phyloP scores from a whole-genome alignment of 2,329 filamentous ascomycete genomes.

The Juglanconis juglandina region DNA sequence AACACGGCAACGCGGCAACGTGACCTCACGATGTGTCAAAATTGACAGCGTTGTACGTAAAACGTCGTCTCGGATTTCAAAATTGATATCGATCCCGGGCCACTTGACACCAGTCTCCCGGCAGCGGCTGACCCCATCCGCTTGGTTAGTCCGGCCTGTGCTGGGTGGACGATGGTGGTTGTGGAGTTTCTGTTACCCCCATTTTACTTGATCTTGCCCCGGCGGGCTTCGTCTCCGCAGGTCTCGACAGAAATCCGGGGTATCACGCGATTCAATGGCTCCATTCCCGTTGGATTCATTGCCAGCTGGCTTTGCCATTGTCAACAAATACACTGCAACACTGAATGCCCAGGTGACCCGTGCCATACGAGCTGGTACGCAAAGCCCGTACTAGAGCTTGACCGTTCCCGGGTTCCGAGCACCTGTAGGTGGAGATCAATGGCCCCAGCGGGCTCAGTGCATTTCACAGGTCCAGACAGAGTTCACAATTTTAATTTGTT shows the following conservation, averaged over 20 bases:
- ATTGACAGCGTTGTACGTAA: slow-evolving; percentile 15
- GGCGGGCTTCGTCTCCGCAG: not conserved
- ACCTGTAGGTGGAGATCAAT: no score
- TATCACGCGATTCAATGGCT: slow-evolving; percentile 1
- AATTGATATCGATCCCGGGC: not conserved
- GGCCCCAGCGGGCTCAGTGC: no score
- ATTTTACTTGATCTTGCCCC: slow-evolving; percentile 17
- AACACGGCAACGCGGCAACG: slow-evolving; percentile 14
- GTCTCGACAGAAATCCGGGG: slow-evolving; percentile 11
- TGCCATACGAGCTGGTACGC: no score
- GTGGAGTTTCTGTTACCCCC: slow-evolving; percentile 18
- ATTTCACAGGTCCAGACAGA: no score
- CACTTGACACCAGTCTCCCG: slow-evolving; percentile 2
- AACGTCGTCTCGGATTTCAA: slow-evolving; percentile 3
- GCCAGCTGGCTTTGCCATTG: no score
- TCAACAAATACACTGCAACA: no score
- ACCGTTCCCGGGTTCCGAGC: no score
- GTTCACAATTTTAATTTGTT: no score
- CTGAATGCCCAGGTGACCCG: no score
- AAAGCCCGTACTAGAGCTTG: no score
- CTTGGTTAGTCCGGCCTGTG: slow-evolving; percentile 11
- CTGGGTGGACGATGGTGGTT: not conserved
- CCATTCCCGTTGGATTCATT: no score
- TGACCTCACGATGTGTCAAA: slow-evolving; percentile 20
- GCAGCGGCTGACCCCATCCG: slow-evolving; percentile 19